Evolutionary conservation across 2,329 filamentous ascomycete species (phyloP).

Genomic region (Ophiocordyceps camponoti-floridani): DNA sequence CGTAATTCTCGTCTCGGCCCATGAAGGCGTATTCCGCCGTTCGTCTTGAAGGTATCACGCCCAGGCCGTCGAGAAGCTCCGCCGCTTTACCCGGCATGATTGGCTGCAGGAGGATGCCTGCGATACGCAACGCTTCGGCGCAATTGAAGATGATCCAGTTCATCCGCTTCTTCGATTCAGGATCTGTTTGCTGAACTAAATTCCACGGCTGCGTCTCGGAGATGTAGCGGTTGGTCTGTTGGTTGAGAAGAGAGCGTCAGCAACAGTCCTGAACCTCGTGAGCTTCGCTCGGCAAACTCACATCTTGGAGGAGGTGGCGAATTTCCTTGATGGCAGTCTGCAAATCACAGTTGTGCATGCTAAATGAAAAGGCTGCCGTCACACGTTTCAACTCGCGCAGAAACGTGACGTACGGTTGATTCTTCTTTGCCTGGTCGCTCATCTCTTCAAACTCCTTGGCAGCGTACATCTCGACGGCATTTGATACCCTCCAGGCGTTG

Average conservation of each 20-base stretch:
- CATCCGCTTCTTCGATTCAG: conserved; percentile 20
- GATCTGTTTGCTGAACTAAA: conserved; percentile 20
- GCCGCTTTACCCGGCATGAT: conserved; percentile 70
- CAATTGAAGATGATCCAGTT: conserved; percentile 49
- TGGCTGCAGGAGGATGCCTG: conserved; percentile 73
- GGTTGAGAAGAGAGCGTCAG: background rate
- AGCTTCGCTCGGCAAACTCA: conserved; percentile 12
- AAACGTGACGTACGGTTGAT: background rate
- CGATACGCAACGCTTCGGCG: conserved; percentile 61
- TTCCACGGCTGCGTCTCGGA: conserved; percentile 52
- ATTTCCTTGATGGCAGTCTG: conserved; percentile 18
- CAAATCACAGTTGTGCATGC: too few relatives aligned
- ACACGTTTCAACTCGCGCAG: too few relatives aligned
- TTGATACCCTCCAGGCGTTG: conserved; percentile 41
- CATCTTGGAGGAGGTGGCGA: conserved; percentile 42
- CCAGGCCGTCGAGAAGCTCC: conserved; percentile 58
- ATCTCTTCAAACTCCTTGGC: conserved; percentile 8
- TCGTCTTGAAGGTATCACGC: conserved; percentile 46
- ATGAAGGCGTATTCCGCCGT: conserved; percentile 42
- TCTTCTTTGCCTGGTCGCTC: background rate
- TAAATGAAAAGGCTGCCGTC: too few relatives aligned
- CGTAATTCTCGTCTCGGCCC: conserved; percentile 54
- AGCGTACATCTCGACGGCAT: conserved; percentile 27
- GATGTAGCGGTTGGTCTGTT: conserved; percentile 28
- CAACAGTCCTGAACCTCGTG: conserved; percentile 3